phyloP scores from a whole-genome alignment of 1,139 yeast genomes.

The Geotrichum macrosporum region DNA sequence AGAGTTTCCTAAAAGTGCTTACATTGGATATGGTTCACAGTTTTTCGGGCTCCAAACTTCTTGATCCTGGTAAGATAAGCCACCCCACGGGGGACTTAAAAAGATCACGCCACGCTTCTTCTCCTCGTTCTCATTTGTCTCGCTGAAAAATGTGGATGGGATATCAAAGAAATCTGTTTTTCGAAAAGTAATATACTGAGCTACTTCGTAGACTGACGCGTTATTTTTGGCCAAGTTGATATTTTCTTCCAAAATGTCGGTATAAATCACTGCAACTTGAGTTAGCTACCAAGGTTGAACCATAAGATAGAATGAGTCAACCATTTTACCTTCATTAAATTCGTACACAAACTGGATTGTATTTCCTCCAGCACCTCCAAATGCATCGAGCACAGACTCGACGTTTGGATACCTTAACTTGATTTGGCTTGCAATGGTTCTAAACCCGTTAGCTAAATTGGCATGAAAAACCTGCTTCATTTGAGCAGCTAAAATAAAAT shows the following conservation, averaged over 20 bases:
- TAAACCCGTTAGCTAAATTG: neutral
- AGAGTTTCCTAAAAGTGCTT: conserved; percentile 17
- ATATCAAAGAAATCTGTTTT: conserved; percentile 42
- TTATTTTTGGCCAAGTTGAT: conserved; percentile 66
- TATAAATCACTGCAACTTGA: conserved; percentile 59
- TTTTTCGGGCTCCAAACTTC: conserved; percentile 47
- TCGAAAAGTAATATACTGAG: conserved; percentile 27
- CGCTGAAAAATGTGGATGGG: neutral
- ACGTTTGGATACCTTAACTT: conserved; percentile 49
- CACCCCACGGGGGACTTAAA: conserved; percentile 98
- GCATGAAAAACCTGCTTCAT: neutral
- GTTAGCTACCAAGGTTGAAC: neutral
- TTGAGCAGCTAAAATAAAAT: neutral
- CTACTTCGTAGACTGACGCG: conserved; percentile 64
- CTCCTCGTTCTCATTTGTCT: too few relatives aligned
- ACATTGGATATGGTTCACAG: conserved; percentile 29
- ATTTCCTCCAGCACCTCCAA: conserved; percentile 97
- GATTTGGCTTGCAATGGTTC: conserved; percentile 51
- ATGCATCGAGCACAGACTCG: conserved; percentile 54
- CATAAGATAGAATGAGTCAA: neutral
- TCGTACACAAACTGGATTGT: conserved; percentile 70
- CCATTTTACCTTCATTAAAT: conserved; percentile 40
- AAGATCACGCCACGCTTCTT: conserved; percentile 54
- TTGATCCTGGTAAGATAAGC: conserved; percentile 56
- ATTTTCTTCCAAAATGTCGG: conserved; percentile 62